Conservation (phyloP, 208 protist genomes). For the Acanthamoeba sp. region DNA sequence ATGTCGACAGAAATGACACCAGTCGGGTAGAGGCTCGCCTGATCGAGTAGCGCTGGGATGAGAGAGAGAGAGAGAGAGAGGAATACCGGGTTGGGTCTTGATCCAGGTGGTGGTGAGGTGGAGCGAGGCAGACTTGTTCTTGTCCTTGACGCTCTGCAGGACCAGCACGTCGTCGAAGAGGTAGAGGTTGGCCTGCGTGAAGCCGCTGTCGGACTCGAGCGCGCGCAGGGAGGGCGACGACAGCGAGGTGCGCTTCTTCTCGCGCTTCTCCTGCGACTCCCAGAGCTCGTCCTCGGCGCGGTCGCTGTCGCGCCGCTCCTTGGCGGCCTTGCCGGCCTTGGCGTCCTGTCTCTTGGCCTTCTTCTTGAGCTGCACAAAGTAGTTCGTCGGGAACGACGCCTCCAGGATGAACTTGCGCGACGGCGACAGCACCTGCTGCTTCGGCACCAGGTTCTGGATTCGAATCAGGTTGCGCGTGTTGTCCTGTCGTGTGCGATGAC, state of each 20-base stretch:
- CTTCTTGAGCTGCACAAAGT: conserved; percentile 39
- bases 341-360: not conserved
- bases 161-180: conserved; percentile 28
- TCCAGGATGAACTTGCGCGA: conserved; percentile 58
- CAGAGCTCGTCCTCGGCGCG: not conserved
- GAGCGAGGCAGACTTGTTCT: conserved; percentile 25
- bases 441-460: conserved; percentile 9
- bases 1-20: too few species aligned
- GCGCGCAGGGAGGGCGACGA: not conserved
- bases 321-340: not conserved
- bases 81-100: not conserved
- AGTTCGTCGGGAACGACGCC: conserved; percentile 26
- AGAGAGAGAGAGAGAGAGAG: not conserved
- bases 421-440: conserved; percentile 13
- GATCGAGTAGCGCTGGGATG: not conserved
- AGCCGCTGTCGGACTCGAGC: conserved; percentile 11
- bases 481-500: not conserved
- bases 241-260: not conserved
- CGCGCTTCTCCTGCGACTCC: conserved; percentile 17
- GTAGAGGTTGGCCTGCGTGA: conserved; percentile 23
- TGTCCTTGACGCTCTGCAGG: conserved; percentile 1
- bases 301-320: not conserved
- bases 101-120: conserved; percentile 37
- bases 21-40: not conserved
- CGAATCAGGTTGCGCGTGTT: not conserved